A percentile compares a stretch with the other conserved stretches of the same genome.
Evolutionary conservation across 1,284 basidiomycete genomes (phyloP).

Genomic region (Trichosporon ovoides): DNA sequence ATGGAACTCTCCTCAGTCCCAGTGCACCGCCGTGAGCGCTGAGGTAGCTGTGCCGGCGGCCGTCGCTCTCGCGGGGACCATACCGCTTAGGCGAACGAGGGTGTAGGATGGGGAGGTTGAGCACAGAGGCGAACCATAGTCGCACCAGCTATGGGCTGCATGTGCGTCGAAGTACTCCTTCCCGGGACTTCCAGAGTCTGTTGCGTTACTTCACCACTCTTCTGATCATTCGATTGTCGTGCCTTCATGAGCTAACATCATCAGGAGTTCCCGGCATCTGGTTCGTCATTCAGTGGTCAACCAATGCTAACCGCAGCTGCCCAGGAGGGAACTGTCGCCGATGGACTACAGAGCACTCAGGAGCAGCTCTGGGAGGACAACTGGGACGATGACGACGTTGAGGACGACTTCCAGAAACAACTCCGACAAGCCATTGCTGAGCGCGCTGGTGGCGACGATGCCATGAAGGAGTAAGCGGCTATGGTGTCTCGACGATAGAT

Average conservation of each 20-base stretch:
- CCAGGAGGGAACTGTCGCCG: constrained; percentile 36
- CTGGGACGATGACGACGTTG: constrained; percentile 98
- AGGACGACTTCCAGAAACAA: constrained; percentile 94
- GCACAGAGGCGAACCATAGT: too few relatives aligned
- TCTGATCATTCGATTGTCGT: too few relatives aligned
- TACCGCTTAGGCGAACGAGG: too few relatives aligned
- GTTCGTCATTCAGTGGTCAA: constrained; percentile 4
- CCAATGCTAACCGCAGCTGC: constrained; percentile 16
- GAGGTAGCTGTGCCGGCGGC: too few relatives aligned
- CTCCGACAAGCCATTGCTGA: constrained; percentile 55
- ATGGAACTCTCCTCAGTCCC: too few relatives aligned
- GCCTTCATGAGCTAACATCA: constrained; percentile 5
- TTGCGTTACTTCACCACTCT: too few relatives aligned
- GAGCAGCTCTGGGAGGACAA: constrained; percentile 91
- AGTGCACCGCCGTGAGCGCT: too few relatives aligned
- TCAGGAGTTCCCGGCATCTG: constrained; percentile 45
- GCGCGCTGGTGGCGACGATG: constrained; percentile 36
- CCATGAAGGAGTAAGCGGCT: constrained; percentile 43
- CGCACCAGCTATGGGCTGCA: too few relatives aligned
- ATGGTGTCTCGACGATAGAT: background rate
- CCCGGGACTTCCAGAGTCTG: too few relatives aligned
- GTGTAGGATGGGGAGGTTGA: too few relatives aligned
- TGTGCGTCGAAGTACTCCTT: too few relatives aligned
- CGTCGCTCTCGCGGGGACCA: too few relatives aligned
- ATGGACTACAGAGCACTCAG: constrained; percentile 36